Evolutionary conservation across 306 rosid genomes (phyloP), one percentile per base, ranked within the genome.

Genomic region (Herpetospermum pedunculosum): DNA sequence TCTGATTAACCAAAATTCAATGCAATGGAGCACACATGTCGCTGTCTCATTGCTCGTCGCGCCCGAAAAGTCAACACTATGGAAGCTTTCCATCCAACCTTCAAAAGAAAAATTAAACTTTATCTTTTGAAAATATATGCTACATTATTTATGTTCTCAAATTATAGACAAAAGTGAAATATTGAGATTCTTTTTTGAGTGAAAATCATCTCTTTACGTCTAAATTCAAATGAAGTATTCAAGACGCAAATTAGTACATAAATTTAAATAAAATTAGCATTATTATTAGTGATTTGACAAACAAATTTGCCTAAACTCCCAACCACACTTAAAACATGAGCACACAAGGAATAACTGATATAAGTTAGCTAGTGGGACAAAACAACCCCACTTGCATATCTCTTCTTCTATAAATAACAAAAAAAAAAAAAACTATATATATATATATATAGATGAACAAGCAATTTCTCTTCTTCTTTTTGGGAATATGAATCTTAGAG

Each of bases 401-500:
- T 67, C n/a, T 69, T 69, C 49, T 65, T 68, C 40, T 69, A 69
- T 43, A 69, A 69, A 69, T 69, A 41, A 40, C 35, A 1, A 38
- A n/a, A 15, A 21, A 63, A 15, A 21, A 63, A 38, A 37, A 12
- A 14, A 18, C 12, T 25, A 23, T 41, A 37, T 9, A 21, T 34
- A 60, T 9, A 29, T 0, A 53, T 19, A 59, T 29, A 0, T 28
- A 26, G 15, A 54, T 10, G 26, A 32, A 32, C 8, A 62, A 32
- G 16, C 11, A 63, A 1, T 21, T 13, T 43, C 8, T 11, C 2
- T 34, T 26, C 4, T 10, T 25, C 1, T 11, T 25, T 68, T 26
- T 7, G 13, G 30, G 62, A 9, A 46, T 12, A 1, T 35, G 10
- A 68, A 47, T 62, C 81, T 16, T 82, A 83, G 85, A 72, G 96